A percentile compares a stretch with the other conserved stretches of the same genome.
These are phyloP conservation scores for Bruguiera hainesii DNA, from an alignment of 441 rosid species.

Conservation along the genomic window DNA sequence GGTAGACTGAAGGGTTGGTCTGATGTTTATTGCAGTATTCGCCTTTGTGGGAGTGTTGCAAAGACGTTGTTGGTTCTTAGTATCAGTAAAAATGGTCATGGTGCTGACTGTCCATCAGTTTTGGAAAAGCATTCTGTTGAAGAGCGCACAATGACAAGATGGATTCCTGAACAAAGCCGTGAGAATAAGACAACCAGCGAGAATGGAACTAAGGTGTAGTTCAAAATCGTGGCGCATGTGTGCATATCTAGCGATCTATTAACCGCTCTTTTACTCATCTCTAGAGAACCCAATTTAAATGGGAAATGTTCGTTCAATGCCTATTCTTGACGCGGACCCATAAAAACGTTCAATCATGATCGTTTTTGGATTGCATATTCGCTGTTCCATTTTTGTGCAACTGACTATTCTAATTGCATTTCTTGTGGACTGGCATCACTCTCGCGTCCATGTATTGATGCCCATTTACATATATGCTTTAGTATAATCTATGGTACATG, in stretches of 20 bases:
- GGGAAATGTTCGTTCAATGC: too few species aligned
- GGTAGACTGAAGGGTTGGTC: slow-evolving; percentile 56
- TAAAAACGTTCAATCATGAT: too few species aligned
- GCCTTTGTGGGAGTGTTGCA: slow-evolving; percentile 56
- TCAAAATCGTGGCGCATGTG: neutral
- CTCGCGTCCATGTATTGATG: neutral
- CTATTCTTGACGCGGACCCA: too few species aligned
- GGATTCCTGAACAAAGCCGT: slow-evolving; percentile 58
- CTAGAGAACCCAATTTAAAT: too few species aligned
- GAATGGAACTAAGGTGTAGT: slow-evolving; percentile 22
- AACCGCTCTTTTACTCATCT: too few species aligned
- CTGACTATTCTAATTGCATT: too few species aligned
- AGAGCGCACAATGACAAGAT: slow-evolving; percentile 49
- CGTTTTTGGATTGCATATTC: too few species aligned
- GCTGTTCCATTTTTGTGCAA: too few species aligned
- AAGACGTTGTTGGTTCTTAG: slow-evolving; percentile 46
- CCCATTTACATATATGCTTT: neutral
- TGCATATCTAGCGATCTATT: neutral
- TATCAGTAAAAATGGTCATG: slow-evolving; percentile 28
- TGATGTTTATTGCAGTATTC: slow-evolving; percentile 46
- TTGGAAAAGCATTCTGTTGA: slow-evolving; percentile 40
- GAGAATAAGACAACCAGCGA: slow-evolving; percentile 33
- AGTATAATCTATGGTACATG: neutral
- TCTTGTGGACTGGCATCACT: too few species aligned
- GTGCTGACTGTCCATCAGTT: slow-evolving; percentile 31